Base-by-base conservation (phyloP, 2,329 filamentous ascomycete species). In the Ceratocystis lukuohia region DNA sequence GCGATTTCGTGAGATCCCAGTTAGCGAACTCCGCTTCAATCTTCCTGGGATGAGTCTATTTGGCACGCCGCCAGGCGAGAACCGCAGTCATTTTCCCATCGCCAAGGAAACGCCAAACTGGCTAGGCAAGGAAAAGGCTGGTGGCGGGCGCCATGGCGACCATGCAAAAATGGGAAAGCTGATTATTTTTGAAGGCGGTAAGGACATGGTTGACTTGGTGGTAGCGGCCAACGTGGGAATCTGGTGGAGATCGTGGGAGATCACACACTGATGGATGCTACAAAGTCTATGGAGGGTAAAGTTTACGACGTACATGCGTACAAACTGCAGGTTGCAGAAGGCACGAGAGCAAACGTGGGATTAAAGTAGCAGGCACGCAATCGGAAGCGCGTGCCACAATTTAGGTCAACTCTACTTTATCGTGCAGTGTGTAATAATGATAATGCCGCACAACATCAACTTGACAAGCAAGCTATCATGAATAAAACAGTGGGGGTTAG, bases 191-290 rank as follows among this genome's bases (percentile, higher is more conserved):
- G 86, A 93, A 66, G 92, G 96, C 72, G 94, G 94, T 0, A 77
- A 96, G 70, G 96, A 96, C 78, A 97, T 99, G 93, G 76, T 97
- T 71, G 94, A 99, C 78, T 75, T 99, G 67, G 80, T 96, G 0
- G 90, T 99, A 22, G 90, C 93, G 3, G 88, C 91, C 10, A 96
- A 96, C 73, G 84, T 99, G 76, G 91, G 89, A 0, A 78, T 97
- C 17, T 99, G 92, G 90, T 97, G 93, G 92, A 86, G 86, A 71
- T 85, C 89, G 3, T 96, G 91, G 83, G 88, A 90, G 71, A 80
- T 77, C 71, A 80, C 76, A 17, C 62, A 65, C 72, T 77, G 22
- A 25, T 25, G 50, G 37, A 41, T 41, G 8, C 8, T 10, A 37
- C 33, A 37, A 37, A 37, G 33, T 37, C 33, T 37, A 37, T 37